A percentile compares a stretch with the other conserved stretches of the same genome.
These are phyloP conservation scores for Penicillium canariense DNA, from an alignment of 495 filamentous ascomycete species.

Conservation along the genomic window DNA sequence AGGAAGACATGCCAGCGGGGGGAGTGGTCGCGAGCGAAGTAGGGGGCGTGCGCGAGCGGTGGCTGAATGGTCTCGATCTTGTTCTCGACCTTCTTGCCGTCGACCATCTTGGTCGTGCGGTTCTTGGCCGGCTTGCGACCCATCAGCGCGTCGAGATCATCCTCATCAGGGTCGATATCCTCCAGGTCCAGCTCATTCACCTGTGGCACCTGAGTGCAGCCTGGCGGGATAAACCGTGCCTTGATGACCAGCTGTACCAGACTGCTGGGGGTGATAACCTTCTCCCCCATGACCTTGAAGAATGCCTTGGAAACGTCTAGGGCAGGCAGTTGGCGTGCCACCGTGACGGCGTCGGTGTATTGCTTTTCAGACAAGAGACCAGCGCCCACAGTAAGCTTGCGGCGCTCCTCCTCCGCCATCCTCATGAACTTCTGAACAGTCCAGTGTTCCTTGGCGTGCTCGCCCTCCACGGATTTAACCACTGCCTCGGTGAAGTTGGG, in stretches of 20 bases:
- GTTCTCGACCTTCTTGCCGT: constrained; percentile 49
- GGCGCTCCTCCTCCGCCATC: constrained; percentile 69
- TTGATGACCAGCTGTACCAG: constrained; percentile 94
- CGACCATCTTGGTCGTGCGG: constrained; percentile 53
- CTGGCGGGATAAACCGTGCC: constrained; percentile 89
- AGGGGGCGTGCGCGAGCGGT: constrained; percentile 84
- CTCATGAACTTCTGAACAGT: constrained; percentile 86
- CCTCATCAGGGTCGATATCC: constrained; percentile 90
- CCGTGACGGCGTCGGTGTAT: constrained; percentile 68
- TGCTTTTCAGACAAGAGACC: constrained; percentile 71
- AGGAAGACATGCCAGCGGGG: constrained; percentile 93
- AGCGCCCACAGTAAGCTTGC: constrained; percentile 62
- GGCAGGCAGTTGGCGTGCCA: constrained; percentile 78
- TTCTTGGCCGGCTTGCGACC: constrained; percentile 68
- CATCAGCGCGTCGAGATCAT: constrained; percentile 82
- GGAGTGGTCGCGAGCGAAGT: constrained; percentile 82
- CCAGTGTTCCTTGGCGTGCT: constrained; percentile 66
- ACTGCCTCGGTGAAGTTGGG: constrained; percentile 79
- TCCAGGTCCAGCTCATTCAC: constrained; percentile 76
- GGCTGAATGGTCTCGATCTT: constrained; percentile 64
- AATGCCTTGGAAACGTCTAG: constrained; percentile 89
- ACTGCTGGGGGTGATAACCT: constrained; percentile 85
- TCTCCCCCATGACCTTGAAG: constrained; percentile 97
- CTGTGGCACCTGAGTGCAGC: constrained; percentile 65
- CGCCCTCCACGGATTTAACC: constrained; percentile 72